These are phyloP conservation scores for Hevea brasiliensis DNA, from an alignment of 345 rosid genomes.

Conservation along the genomic window DNA sequence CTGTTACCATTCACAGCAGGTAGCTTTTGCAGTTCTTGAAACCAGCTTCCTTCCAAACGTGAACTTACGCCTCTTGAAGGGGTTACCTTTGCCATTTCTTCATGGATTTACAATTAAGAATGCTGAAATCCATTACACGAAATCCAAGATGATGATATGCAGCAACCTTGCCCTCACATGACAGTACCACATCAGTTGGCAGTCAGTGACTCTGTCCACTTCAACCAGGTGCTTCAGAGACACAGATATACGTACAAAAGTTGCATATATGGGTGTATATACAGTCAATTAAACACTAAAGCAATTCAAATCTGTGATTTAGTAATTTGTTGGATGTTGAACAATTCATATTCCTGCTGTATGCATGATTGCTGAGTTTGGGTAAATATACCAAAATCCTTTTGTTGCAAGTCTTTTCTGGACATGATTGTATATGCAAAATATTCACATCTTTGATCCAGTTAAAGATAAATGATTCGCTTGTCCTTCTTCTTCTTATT, in stretches of 20 bases:
- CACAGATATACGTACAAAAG: neutral
- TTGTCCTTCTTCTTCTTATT: too few species aligned
- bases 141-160: slow-evolving; percentile 44
- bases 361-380: too few species aligned
- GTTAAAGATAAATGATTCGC: too few species aligned
- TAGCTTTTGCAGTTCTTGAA: slow-evolving; percentile 39
- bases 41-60: slow-evolving; percentile 53
- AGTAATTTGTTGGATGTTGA: too few species aligned
- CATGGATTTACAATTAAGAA: slow-evolving; percentile 41
- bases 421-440: too few species aligned
- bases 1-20: slow-evolving; percentile 36
- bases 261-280: neutral
- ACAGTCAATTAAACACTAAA: neutral
- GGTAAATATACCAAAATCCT: too few species aligned
- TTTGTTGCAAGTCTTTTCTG: too few species aligned
- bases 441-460: too few species aligned
- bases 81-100: slow-evolving; percentile 60
- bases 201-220: neutral
- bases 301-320: neutral
- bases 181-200: neutral
- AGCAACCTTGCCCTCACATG: slow-evolving; percentile 34
- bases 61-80: slow-evolving; percentile 51
- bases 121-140: slow-evolving; percentile 40
- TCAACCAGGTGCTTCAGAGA: neutral
- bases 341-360: neutral